phyloP scores from a whole-genome alignment of 2,329 filamentous ascomycete genomes.

The Dactylellina cionopaga region DNA sequence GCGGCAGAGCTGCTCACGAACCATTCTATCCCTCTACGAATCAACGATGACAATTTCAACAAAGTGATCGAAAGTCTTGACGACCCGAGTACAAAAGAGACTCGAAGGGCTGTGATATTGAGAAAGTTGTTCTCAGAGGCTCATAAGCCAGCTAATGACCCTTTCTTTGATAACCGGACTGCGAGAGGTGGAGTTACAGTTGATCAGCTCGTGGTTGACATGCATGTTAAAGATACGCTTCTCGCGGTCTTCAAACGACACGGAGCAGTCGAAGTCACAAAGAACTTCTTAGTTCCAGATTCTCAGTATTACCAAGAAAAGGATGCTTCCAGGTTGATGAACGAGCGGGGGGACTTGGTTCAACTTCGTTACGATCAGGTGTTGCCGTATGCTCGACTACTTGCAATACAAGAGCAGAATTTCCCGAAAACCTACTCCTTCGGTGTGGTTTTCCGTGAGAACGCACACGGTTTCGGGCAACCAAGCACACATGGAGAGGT shows the following conservation, averaged over 20 bases:
- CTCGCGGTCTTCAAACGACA: slow-evolving; percentile 85
- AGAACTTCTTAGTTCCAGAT: slow-evolving; percentile 80
- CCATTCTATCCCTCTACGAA: slow-evolving; percentile 45
- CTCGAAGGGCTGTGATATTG: slow-evolving; percentile 28
- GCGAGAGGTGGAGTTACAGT: slow-evolving; percentile 13
- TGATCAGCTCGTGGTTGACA: slow-evolving; percentile 42
- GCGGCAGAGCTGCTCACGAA: slow-evolving; percentile 36
- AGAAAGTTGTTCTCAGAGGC: slow-evolving; percentile 36
- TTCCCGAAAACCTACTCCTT: slow-evolving; percentile 85
- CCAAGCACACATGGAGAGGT: slow-evolving; percentile 86
- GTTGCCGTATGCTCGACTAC: slow-evolving; percentile 82
- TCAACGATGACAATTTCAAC: slow-evolving; percentile 48
- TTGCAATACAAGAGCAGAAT: slow-evolving; percentile 76
- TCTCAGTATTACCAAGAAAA: slow-evolving; percentile 76
- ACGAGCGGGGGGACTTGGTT: slow-evolving; percentile 83
- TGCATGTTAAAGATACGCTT: slow-evolving; percentile 76
- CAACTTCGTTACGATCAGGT: slow-evolving; percentile 96
- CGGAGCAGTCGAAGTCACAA: slow-evolving; percentile 82
- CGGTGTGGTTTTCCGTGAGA: slow-evolving; percentile 81
- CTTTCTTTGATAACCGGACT: slow-evolving; percentile 41
- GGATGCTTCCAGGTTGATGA: slow-evolving; percentile 81
- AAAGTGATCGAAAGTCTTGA: slow-evolving; percentile 44
- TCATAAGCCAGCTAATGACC: slow-evolving; percentile 34
- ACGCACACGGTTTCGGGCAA: slow-evolving; percentile 75
- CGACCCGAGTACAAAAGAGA: slow-evolving; percentile 35